A percentile compares a stretch with the other conserved stretches of the same genome.
Evolutionary conservation across 192 early-diverging fungal species (phyloP).

Genomic region (Mortierella antarctica): DNA sequence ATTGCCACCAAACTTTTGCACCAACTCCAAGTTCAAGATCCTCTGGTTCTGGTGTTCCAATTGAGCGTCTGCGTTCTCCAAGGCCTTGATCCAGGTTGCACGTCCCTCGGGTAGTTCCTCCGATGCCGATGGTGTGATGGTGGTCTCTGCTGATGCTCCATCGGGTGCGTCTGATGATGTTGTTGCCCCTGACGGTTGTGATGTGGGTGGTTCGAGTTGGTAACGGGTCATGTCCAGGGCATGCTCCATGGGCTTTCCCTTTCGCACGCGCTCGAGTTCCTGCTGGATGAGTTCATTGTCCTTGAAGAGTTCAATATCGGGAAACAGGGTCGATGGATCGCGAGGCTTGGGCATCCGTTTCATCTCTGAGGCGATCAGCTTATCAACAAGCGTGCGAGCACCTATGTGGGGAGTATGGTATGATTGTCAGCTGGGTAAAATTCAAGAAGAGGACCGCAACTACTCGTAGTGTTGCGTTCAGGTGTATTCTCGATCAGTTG

Average conservation of each 20-base stretch:
- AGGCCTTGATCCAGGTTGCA: slow-evolving; percentile 54
- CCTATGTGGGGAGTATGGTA: slow-evolving; percentile 21
- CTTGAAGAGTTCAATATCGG: slow-evolving; percentile 60
- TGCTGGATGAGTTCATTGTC: slow-evolving; percentile 50
- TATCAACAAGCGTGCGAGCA: slow-evolving; percentile 60
- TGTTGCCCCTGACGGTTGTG: slow-evolving; percentile 1
- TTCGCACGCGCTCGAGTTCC: slow-evolving; percentile 59
- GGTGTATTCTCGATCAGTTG: neutral
- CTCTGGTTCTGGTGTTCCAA: slow-evolving; percentile 62
- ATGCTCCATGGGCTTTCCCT: slow-evolving; percentile 56
- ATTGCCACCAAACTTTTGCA: slow-evolving; percentile 66
- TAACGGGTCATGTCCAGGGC: slow-evolving; percentile 60
- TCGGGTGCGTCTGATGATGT: neutral
- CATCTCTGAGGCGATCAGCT: slow-evolving; percentile 67
- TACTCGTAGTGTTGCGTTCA: neutral
- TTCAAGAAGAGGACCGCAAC: neutral
- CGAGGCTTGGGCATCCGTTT: slow-evolving; percentile 55
- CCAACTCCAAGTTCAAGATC: slow-evolving; percentile 62
- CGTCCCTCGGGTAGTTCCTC: slow-evolving; percentile 52
- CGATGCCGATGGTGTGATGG: slow-evolving; percentile 27
- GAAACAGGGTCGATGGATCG: slow-evolving; percentile 51
- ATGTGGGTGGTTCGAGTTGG: slow-evolving; percentile 55
- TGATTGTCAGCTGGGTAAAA: neutral
- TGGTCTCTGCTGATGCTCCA: neutral
- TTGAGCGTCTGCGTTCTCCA: slow-evolving; percentile 65